Evolutionary conservation across 2,329 filamentous ascomycete species (phyloP).

Genomic region (Ceratocystis diversiconidia): DNA sequence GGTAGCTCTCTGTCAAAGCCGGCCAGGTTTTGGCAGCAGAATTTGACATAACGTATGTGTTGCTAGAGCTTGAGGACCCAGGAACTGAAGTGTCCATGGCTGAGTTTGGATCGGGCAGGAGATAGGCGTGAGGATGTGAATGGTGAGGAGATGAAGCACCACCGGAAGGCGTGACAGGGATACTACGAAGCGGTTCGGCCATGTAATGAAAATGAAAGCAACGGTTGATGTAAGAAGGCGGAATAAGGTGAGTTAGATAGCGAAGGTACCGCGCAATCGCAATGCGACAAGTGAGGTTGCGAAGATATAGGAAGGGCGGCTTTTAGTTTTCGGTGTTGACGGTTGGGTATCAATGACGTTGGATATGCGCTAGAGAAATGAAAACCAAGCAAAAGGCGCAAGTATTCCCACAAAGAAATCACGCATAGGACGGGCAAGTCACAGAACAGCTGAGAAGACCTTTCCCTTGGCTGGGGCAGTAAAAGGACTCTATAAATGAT

Average conservation of each 20-base stretch:
- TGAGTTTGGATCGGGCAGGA: slow-evolving; percentile 20
- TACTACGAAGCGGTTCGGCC: background rate
- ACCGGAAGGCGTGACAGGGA: background rate
- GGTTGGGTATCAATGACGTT: slow-evolving; percentile 12
- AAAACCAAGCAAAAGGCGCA: background rate
- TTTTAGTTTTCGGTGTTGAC: background rate
- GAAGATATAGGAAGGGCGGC: background rate
- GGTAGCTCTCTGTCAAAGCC: slow-evolving; percentile 54
- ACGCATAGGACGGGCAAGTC: background rate
- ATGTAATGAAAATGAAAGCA: background rate
- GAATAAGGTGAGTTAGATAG: background rate
- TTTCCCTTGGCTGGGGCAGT: background rate
- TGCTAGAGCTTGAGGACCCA: slow-evolving; percentile 44
- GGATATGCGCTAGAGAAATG: slow-evolving; percentile 11
- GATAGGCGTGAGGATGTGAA: background rate
- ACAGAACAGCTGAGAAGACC: background rate
- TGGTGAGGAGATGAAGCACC: background rate
- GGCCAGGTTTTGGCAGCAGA: slow-evolving; percentile 56
- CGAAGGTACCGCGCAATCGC: background rate
- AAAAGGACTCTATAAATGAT: background rate
- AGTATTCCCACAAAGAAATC: background rate
- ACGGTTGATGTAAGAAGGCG: background rate
- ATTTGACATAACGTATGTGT: slow-evolving; percentile 84
- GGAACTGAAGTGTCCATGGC: slow-evolving; percentile 26
- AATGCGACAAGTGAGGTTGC: background rate